These are phyloP conservation scores for Magnaporthiopsis rhizophila DNA, from an alignment of 2,329 filamentous ascomycete species.

Conservation along the genomic window DNA sequence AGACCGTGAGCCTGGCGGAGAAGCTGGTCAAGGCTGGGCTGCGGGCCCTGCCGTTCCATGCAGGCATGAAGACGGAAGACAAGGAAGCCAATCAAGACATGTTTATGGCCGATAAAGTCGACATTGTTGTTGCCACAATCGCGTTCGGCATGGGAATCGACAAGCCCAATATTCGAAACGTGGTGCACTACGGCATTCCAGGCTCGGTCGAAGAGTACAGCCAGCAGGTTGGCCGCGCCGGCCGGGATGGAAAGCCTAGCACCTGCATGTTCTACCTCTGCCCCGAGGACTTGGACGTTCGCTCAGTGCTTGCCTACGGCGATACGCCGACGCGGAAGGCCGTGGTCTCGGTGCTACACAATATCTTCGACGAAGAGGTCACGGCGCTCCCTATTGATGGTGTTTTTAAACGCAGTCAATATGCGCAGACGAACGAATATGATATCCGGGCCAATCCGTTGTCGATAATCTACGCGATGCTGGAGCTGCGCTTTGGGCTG, in stretches of 20 bases:
- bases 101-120: conserved; percentile 38
- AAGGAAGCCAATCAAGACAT: conserved; percentile 41
- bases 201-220: conserved; percentile 48
- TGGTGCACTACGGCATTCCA: conserved; percentile 44
- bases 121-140: conserved; percentile 46
- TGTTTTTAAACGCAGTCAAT: conserved; percentile 37
- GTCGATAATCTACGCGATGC: conserved; percentile 47
- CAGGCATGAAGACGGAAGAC: conserved; percentile 35
- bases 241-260: conserved; percentile 43
- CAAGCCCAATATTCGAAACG: conserved; percentile 45
- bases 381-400: conserved; percentile 26
- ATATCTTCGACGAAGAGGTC: conserved; percentile 37
- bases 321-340: conserved; percentile 47
- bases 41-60: conserved; percentile 37
- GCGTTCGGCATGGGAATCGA: conserved; percentile 56
- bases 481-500: conserved; percentile 50
- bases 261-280: conserved; percentile 44
- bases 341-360: conserved; percentile 36
- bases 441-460: conserved; percentile 46
- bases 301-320: conserved; percentile 51
- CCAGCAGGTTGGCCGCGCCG: conserved; percentile 49
- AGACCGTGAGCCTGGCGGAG: conserved; percentile 36
- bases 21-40: conserved; percentile 19
- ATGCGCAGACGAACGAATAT: conserved; percentile 36
- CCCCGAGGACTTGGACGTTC: conserved; percentile 47